phyloP scores from a whole-genome alignment of 345 rosid genomes.

The Pistacia vera region DNA sequence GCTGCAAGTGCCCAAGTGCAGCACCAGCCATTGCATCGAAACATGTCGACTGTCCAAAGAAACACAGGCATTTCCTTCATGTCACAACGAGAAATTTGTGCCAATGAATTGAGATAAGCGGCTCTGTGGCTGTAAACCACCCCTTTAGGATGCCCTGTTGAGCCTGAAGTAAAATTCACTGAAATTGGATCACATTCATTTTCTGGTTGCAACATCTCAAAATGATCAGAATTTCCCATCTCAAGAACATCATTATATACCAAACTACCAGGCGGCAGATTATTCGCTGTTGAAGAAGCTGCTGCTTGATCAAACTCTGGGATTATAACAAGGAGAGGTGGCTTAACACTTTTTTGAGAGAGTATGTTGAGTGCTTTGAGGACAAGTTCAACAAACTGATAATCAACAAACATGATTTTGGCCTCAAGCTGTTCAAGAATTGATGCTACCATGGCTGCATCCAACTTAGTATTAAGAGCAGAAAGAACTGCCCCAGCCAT shows the following conservation, averaged over 20 bases:
- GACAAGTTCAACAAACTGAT: constrained; percentile 23
- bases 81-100: constrained; percentile 31
- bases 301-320: constrained; percentile 18
- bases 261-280: not conserved
- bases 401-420: constrained; percentile 50
- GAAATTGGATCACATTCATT: constrained; percentile 58
- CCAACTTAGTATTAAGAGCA: constrained; percentile 40
- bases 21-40: constrained; percentile 78
- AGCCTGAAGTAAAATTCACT: constrained; percentile 58
- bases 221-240: constrained; percentile 27
- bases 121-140: constrained; percentile 59
- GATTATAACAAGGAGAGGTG: constrained; percentile 36
- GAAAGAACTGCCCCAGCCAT: constrained; percentile 62
- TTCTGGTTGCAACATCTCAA: constrained; percentile 29
- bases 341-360: constrained; percentile 17
- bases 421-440: constrained; percentile 31
- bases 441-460: constrained; percentile 32
- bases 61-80: constrained; percentile 39
- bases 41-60: constrained; percentile 71
- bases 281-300: not conserved
- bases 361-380: constrained; percentile 25
- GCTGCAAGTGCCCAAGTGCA: constrained; percentile 61
- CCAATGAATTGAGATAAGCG: constrained; percentile 52
- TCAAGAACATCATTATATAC: constrained; percentile 37
- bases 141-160: constrained; percentile 62